phyloP scores from a whole-genome alignment of 495 filamentous ascomycete species.

The Talaromyces nanjingensis region DNA sequence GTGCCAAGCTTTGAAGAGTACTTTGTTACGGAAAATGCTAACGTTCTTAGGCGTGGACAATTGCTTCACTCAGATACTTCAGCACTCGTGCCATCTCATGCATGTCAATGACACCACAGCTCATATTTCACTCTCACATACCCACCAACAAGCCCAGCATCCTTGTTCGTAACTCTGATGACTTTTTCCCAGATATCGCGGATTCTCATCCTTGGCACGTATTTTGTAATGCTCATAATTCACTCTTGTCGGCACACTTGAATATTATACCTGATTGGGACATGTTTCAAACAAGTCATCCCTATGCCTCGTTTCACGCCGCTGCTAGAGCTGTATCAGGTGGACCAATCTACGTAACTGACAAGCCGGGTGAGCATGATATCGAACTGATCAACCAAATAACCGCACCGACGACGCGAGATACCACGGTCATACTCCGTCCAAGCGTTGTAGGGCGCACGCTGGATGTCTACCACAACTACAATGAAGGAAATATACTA shows the following conservation, averaged over 20 bases:
- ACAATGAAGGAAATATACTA: constrained; percentile 63
- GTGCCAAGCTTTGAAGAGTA: background rate
- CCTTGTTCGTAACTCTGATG: constrained; percentile 81
- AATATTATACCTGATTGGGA: constrained; percentile 92
- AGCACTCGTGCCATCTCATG: constrained; percentile 74
- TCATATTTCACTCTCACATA: constrained; percentile 76
- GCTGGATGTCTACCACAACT: constrained; percentile 64
- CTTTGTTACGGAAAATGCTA: background rate
- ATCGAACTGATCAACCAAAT: constrained; percentile 68
- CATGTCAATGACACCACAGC: constrained; percentile 82
- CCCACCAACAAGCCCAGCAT: constrained; percentile 62
- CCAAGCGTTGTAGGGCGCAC: constrained; percentile 64
- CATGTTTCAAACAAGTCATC: constrained; percentile 91
- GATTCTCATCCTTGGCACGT: constrained; percentile 88
- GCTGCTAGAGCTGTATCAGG: constrained; percentile 85
- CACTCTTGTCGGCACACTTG: constrained; percentile 67
- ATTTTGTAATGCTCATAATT: constrained; percentile 87
- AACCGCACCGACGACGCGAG: constrained; percentile 58
- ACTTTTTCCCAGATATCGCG: constrained; percentile 80
- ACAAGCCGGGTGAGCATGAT: constrained; percentile 76
- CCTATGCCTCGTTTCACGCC: constrained; percentile 75
- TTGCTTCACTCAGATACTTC: constrained; percentile 71
- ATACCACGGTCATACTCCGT: constrained; percentile 67
- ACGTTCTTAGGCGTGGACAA: constrained; percentile 51
- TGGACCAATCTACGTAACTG: constrained; percentile 90